phyloP scores from a whole-genome alignment of 768 basidiomycete species.

The Leucocoprinus birnbaumii region DNA sequence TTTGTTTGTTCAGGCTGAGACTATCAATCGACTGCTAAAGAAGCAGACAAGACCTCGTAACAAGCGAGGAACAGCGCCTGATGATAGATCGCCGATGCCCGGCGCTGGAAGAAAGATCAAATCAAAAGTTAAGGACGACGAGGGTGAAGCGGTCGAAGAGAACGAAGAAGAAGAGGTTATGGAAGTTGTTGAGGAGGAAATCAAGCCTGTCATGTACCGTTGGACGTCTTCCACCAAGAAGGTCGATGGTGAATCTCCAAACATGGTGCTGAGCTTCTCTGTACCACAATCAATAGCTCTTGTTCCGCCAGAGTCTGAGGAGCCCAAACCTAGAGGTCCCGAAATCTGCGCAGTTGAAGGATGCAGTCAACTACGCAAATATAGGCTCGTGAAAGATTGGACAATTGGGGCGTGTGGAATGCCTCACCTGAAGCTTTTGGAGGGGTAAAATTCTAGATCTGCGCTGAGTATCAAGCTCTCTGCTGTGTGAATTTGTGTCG shows the following conservation, averaged over 20 bases:
- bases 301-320: conserved; percentile 2
- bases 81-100: conserved; percentile 37
- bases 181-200: conserved; percentile 25
- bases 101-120: conserved; percentile 31
- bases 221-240: conserved; percentile 60
- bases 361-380: conserved; percentile 55
- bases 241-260: conserved; percentile 12
- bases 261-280: conserved; percentile 12
- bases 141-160: conserved; percentile 31
- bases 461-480: neutral
- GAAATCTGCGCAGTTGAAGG: conserved; percentile 55
- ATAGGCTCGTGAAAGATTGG: conserved; percentile 64
- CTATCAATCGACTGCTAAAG: conserved; percentile 85
- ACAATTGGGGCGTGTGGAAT: conserved; percentile 66
- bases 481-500: neutral
- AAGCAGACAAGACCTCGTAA: conserved; percentile 73
- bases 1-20: conserved; percentile 57
- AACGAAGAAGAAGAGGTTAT: conserved; percentile 31
- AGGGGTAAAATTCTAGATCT: conserved; percentile 21
- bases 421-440: conserved; percentile 56
- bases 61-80: conserved; percentile 53
- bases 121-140: conserved; percentile 36
- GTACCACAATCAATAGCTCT: conserved; percentile 12
- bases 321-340: conserved; percentile 16
- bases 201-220: conserved; percentile 58